Base-by-base conservation (phyloP, 805 yeast genomes). In the Candida rishiriensis region DNA sequence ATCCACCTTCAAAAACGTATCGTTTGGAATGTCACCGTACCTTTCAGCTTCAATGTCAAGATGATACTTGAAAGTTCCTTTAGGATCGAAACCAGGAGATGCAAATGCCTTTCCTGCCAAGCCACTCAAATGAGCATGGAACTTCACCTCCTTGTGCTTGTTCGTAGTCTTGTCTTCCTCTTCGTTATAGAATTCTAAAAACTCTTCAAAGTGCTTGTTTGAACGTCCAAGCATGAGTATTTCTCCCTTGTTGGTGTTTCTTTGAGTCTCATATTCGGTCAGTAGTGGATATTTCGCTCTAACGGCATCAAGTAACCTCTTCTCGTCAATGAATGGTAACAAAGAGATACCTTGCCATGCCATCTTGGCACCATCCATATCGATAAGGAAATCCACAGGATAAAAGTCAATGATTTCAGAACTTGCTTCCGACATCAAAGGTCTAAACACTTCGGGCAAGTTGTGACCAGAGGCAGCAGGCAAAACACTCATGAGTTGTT, bases 331-430 rank as follows among this genome's bases (percentile, higher is more conserved):
- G 53, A 90, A 90, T 0, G 98, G 97, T 43, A 90, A 68, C 34
- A 90, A 66, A 1, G 95, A 90, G 56, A 90, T 85, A 42, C 96
- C 97, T 61, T 88, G 95, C 98, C 98, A 90, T 40, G 91, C 73
- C 88, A 85, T 85, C 53, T 86, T 88, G 53, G 88, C 87, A 28
- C 98, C 98, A 60, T 90, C 89, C 96, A 90, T 88, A 65, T 90
- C 98, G 51, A 90, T 83, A 38, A 83, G 78, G 65, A 90, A 90
- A 29, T 86, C 83, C 46, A 79, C 86, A 0, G 98, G 98, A 57
- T 90, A 90, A 53, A 89, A 90, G 57, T 90, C 97, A 50, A 86
- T 83, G 49, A 90, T 88, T 42, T 85, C 95, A 34, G 96, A 86
- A 37, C 78, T 78, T 1, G 83, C 76, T 21, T 82, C 78, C 9